A percentile compares a stretch with the other conserved stretches of the same genome.
Evolutionary conservation across 1,139 yeast genomes (phyloP).

Genomic region (Zygosaccharomyces sapae): DNA sequence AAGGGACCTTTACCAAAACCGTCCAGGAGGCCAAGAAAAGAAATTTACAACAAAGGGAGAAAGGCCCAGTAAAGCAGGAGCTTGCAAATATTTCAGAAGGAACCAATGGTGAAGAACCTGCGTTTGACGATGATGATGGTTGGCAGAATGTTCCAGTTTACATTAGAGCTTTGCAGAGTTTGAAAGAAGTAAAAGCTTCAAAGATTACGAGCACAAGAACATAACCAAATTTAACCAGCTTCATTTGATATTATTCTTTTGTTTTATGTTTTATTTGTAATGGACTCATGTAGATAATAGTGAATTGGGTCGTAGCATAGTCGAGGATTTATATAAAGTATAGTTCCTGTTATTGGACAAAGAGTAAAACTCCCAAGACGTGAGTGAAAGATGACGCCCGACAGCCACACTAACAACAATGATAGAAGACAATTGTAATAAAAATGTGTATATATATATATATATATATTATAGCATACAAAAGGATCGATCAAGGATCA

Average conservation of each 20-base stretch:
- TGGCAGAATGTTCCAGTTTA: constrained; percentile 75
- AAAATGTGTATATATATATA: constrained; percentile 1
- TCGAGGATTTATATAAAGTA: too few relatives aligned
- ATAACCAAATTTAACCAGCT: not conserved
- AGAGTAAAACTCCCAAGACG: too few relatives aligned
- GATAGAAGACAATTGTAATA: not conserved
- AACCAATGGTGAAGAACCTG: constrained; percentile 26
- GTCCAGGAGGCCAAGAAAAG: constrained; percentile 33
- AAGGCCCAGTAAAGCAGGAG: constrained; percentile 14
- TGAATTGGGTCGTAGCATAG: too few relatives aligned
- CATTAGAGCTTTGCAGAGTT: constrained; percentile 75
- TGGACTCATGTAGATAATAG: too few relatives aligned
- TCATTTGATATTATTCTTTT: not conserved
- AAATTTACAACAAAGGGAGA: constrained; percentile 16
- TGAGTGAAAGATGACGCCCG: too few relatives aligned
- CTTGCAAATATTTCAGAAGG: constrained; percentile 6
- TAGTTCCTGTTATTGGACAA: too few relatives aligned
- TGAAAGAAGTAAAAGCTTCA: constrained; percentile 60
- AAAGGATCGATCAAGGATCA: too few relatives aligned
- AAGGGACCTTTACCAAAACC: constrained; percentile 34
- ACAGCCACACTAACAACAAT: too few relatives aligned
- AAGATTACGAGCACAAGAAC: constrained; percentile 14
- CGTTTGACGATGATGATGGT: constrained; percentile 40
- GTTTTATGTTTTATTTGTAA: too few relatives aligned
- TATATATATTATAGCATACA: constrained; percentile 1